A percentile compares a stretch with the other conserved stretches of the same genome.
These are phyloP conservation scores for Oxytropis ochrocephala DNA, from an alignment of 306 rosid species.

Conservation along the genomic window DNA sequence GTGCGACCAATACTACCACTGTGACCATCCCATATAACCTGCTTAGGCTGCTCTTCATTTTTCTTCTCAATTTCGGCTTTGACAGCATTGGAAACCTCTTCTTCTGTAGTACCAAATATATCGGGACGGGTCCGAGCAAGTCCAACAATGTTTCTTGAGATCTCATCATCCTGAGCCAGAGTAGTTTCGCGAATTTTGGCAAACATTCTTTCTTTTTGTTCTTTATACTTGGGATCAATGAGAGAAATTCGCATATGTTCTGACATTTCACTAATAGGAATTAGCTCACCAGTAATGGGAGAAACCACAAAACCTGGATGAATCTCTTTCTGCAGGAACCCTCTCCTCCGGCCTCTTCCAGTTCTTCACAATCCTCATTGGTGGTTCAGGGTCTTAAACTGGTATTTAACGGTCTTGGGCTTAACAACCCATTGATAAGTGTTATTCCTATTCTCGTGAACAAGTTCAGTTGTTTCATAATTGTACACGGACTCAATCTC, in stretches of 20 bases:
- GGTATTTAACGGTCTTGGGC: slow-evolving; percentile 71
- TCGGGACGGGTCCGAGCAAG: slow-evolving; percentile 95
- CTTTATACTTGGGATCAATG: slow-evolving; percentile 92
- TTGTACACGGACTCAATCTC: slow-evolving; percentile 78
- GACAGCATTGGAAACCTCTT: slow-evolving; percentile 93
- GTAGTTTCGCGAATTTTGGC: slow-evolving; percentile 95
- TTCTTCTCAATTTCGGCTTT: slow-evolving; percentile 93
- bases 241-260: slow-evolving; percentile 94
- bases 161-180: slow-evolving; percentile 84
- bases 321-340: slow-evolving; percentile 70
- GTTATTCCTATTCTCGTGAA: slow-evolving; percentile 71
- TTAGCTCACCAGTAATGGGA: slow-evolving; percentile 81
- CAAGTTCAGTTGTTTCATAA: slow-evolving; percentile 85
- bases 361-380: slow-evolving; percentile 90
- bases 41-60: slow-evolving; percentile 91
- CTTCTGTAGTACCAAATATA: slow-evolving; percentile 91
- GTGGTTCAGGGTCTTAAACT: slow-evolving; percentile 78
- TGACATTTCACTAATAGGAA: slow-evolving; percentile 82
- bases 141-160: slow-evolving; percentile 77
- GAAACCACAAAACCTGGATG: slow-evolving; percentile 76
- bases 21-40: slow-evolving; percentile 98
- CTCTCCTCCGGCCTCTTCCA: slow-evolving; percentile 97
- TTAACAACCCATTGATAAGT: slow-evolving; percentile 77
- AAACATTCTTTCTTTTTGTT: slow-evolving; percentile 91
- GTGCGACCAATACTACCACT: slow-evolving; percentile 91